These are phyloP conservation scores for Aspergillus arachidicola DNA, from an alignment of 2,329 filamentous ascomycete genomes.

Conservation along the genomic window DNA sequence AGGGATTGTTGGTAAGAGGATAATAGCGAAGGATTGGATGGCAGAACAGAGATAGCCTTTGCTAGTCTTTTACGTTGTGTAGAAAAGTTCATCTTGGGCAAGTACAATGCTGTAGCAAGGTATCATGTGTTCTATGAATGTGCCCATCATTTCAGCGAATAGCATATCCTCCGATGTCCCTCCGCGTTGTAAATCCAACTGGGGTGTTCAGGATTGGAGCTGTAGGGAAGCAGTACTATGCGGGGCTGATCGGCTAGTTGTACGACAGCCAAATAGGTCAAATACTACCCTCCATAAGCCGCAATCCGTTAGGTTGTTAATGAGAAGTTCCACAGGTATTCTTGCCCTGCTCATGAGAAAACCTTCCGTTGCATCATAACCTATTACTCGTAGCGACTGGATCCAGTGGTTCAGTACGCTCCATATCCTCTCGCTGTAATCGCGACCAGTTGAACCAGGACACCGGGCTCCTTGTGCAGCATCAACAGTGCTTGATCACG, in stretches of 20 bases:
- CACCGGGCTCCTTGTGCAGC: not conserved
- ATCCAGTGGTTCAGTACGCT: not conserved
- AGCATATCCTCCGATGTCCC: not conserved
- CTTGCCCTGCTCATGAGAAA: no score
- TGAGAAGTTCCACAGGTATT: no score
- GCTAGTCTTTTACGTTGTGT: no score
- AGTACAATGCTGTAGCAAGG: no score
- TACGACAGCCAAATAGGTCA: not conserved
- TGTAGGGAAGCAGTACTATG: not conserved
- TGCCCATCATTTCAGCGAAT: not conserved
- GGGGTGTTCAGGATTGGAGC: not conserved
- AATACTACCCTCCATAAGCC: not conserved
- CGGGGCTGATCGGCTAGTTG: not conserved
- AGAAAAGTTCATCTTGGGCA: no score
- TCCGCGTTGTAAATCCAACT: not conserved
- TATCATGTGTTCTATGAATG: no score
- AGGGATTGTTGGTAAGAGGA: accelerated
- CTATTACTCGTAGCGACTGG: no score
- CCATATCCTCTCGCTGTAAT: not conserved
- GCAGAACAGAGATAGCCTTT: no score
- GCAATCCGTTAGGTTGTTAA: no score
- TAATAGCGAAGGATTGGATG: no score
- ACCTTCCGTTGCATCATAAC: no score
- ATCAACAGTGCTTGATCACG: not conserved
- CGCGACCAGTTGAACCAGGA: not conserved